These are phyloP conservation scores for Solanum paucissectum DNA, from an alignment of 257 asterid genomes.

Conservation along the genomic window DNA sequence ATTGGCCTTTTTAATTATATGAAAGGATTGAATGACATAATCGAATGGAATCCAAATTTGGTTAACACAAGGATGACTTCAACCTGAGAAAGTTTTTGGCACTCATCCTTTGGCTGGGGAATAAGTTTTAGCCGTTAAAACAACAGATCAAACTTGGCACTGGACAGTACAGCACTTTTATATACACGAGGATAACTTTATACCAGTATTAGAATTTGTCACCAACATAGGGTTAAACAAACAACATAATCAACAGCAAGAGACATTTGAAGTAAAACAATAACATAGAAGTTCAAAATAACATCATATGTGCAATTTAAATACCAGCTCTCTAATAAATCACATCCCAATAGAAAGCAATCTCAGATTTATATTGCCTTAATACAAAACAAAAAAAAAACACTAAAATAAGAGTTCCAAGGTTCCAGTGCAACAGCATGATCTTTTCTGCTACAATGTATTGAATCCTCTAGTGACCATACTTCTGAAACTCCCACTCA, in stretches of 20 bases:
- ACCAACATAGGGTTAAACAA: neutral
- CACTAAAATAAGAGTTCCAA: neutral
- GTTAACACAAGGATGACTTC: neutral
- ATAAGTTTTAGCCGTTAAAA: too few species aligned
- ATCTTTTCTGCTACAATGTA: neutral
- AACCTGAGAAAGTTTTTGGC: neutral
- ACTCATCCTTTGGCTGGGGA: neutral
- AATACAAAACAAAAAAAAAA: neutral
- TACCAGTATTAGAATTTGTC: neutral
- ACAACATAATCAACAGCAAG: neutral
- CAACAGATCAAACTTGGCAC: neutral
- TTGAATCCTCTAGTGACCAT: neutral
- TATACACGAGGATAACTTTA: neutral
- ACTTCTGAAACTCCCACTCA: conserved; percentile 2
- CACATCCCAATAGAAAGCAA: neutral
- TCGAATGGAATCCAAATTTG: neutral
- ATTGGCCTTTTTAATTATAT: neutral
- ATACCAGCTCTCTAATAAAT: neutral
- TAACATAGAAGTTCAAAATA: neutral
- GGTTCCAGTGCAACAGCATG: neutral
- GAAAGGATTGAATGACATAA: neutral
- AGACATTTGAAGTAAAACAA: neutral
- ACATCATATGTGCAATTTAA: neutral
- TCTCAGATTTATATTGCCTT: neutral
- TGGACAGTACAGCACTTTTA: neutral